A percentile compares a stretch with the other conserved stretches of the same genome.
Conservation (phyloP, 805 yeast genomes). For the Wickerhamiella occidentalis region DNA sequence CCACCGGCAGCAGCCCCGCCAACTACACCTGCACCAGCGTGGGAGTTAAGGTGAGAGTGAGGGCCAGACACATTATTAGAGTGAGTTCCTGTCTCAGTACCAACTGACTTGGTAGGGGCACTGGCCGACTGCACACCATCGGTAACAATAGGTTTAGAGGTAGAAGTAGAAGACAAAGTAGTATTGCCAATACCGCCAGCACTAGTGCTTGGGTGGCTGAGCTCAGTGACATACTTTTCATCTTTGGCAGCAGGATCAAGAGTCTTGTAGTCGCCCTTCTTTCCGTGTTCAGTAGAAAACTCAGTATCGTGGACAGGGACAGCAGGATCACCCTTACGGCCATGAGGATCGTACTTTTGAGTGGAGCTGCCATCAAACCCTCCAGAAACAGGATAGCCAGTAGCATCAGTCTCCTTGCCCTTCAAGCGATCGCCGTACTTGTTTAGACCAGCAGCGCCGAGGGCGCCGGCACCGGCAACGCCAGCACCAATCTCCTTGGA, state of each 20-base stretch:
- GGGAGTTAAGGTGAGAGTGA: neutral
- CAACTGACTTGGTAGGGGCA: conserved; percentile 4
- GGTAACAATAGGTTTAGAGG: conserved; percentile 1
- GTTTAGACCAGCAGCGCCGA: conserved; percentile 4
- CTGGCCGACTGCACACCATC: conserved; percentile 2
- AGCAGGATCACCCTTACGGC: neutral
- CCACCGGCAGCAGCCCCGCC: neutral
- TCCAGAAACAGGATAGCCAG: neutral
- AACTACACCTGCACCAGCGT: neutral
- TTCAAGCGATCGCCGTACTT: neutral
- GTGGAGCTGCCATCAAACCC: neutral
- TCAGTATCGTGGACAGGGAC: neutral
- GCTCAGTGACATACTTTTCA: conserved; percentile 2
- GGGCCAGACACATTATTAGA: neutral
- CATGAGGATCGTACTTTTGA: neutral
- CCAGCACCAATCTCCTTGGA: conserved; percentile 7
- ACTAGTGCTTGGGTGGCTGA: neutral
- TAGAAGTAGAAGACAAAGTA: neutral
- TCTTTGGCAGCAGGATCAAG: conserved; percentile 6
- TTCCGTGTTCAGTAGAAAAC: neutral
- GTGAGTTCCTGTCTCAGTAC: conserved; percentile 1
- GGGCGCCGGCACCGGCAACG: conserved; percentile 9
- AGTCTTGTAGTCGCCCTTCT: conserved; percentile 6
- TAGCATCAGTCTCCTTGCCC: neutral
- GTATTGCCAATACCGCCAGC: neutral